Percentiles rank a stretch among this genome's conserved stretches.
Conservation (phyloP, 1,284 basidiomycete genomes). For the Microbotryum lychnidis-dioicae region DNA sequence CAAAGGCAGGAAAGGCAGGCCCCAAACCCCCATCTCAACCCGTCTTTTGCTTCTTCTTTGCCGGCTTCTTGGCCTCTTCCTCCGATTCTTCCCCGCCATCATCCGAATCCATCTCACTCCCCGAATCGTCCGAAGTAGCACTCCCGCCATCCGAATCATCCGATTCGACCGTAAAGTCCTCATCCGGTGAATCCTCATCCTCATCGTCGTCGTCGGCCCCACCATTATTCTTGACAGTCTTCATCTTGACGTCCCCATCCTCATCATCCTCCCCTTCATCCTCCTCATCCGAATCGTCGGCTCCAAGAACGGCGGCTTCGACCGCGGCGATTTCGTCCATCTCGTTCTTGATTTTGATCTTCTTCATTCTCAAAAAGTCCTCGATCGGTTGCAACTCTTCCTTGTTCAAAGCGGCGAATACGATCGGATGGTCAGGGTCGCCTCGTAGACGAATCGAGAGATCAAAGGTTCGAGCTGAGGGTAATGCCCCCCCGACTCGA, state of each 20-base stretch:
- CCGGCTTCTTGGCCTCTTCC: constrained; percentile 51
- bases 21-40: constrained; percentile 2
- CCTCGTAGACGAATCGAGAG: constrained; percentile 77
- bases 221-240: constrained; percentile 43
- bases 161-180: constrained; percentile 79
- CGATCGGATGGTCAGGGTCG: constrained; percentile 63
- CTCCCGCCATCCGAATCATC: constrained; percentile 65
- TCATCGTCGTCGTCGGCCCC: constrained; percentile 40
- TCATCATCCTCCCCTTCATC: constrained; percentile 50
- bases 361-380: constrained; percentile 78
- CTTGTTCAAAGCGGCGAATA: constrained; percentile 86
- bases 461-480: constrained; percentile 89
- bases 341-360: constrained; percentile 91
- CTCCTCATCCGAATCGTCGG: constrained; percentile 58
- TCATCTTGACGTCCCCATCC: constrained; percentile 42
- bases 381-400: constrained; percentile 88
- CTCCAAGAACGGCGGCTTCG: constrained; percentile 65
- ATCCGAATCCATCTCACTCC: constrained; percentile 43
- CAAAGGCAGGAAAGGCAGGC: background rate
- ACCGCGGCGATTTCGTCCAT: constrained; percentile 77
- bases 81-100: constrained; percentile 61
- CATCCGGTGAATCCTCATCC: constrained; percentile 47
- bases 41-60: constrained; percentile 41
- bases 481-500: constrained; percentile 82
- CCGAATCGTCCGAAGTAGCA: constrained; percentile 62